Conservation (phyloP, 108 stramenopile genomes). For the Parietichytrium sp. region DNA sequence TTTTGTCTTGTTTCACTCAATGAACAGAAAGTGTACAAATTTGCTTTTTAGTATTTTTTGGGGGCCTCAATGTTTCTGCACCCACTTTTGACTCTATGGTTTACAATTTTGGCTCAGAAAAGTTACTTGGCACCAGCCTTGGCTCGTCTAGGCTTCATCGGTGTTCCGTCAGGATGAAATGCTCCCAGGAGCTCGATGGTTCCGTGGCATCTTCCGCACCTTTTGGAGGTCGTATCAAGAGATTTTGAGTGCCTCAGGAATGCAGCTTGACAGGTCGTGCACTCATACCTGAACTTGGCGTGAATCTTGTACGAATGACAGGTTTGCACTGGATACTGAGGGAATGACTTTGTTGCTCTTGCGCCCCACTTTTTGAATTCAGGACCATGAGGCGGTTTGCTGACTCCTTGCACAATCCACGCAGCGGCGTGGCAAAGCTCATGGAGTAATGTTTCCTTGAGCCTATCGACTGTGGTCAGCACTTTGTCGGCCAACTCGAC, state of each 20-base stretch:
- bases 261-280: slow-evolving; percentile 30
- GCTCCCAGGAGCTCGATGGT: not conserved
- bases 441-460: slow-evolving; percentile 81
- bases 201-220: slow-evolving; percentile 35
- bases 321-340: slow-evolving; percentile 45
- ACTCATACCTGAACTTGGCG: slow-evolving; percentile 45
- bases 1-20: not conserved
- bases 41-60: not conserved
- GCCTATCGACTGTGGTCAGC: slow-evolving; percentile 67
- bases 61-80: not conserved
- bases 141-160: not conserved
- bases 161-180: not conserved
- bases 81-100: not conserved
- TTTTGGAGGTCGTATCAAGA: slow-evolving; percentile 41
- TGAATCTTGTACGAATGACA: slow-evolving; percentile 49
- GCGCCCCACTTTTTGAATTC: slow-evolving; percentile 81
- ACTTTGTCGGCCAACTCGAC: slow-evolving; percentile 87
- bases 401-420: slow-evolving; percentile 78
- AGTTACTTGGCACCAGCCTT: not conserved
- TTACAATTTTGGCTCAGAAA: not conserved
- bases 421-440: slow-evolving; percentile 92
- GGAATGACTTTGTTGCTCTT: slow-evolving; percentile 60
- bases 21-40: not conserved
- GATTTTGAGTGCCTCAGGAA: slow-evolving; percentile 50
- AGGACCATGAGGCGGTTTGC: slow-evolving; percentile 78